A percentile compares a stretch with the other conserved stretches of the same genome.
phyloP scores from a whole-genome alignment of 345 rosid species.

The Geranium rotundifolium region DNA sequence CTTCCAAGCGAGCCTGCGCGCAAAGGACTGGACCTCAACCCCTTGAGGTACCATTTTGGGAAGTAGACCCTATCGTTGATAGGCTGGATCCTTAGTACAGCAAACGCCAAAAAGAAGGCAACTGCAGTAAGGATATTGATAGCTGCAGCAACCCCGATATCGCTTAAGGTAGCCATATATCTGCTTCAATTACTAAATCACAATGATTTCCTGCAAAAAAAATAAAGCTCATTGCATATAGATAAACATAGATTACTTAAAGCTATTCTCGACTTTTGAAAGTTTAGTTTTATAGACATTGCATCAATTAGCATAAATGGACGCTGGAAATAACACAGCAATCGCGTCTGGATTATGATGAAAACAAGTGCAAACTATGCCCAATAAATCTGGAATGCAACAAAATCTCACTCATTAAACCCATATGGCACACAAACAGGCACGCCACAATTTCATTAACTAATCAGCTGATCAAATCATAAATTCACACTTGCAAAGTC shows the following conservation, averaged over 20 bases:
- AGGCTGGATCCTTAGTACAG: conserved; percentile 76
- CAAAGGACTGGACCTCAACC: conserved; percentile 57
- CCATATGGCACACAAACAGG: too few species aligned
- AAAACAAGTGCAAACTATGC: too few species aligned
- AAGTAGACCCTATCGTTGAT: conserved; percentile 83
- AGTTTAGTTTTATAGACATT: neutral
- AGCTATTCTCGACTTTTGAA: neutral
- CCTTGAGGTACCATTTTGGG: too few species aligned
- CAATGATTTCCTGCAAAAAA: too few species aligned
- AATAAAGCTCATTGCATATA: neutral
- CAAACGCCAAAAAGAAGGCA: conserved; percentile 67
- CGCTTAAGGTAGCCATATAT: conserved; percentile 64
- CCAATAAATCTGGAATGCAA: too few species aligned
- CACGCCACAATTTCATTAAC: too few species aligned
- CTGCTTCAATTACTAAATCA: neutral
- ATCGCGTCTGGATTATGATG: neutral
- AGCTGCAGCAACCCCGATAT: conserved; percentile 72
- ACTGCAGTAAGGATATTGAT: conserved; percentile 72
- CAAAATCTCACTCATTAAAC: too few species aligned
- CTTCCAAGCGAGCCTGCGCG: conserved; percentile 41
- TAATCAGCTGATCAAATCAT: too few species aligned
- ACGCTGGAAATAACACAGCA: neutral
- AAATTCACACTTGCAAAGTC: too few species aligned
- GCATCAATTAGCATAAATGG: neutral
- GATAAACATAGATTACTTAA: neutral